Conservation (phyloP, 2,329 filamentous ascomycete species). For the Botrytis sinoallii region DNA sequence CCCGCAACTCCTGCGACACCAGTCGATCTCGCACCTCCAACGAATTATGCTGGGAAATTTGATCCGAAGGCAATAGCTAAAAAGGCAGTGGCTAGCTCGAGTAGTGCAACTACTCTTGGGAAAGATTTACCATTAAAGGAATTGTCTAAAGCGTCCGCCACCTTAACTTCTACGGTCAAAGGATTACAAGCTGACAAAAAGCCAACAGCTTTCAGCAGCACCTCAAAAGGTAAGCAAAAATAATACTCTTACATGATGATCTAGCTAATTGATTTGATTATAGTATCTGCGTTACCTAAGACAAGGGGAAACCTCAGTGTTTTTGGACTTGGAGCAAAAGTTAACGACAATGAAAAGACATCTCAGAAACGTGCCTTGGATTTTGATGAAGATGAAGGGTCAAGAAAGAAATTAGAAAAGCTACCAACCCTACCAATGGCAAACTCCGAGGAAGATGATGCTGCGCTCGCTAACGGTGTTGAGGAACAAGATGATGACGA, state of each 20-base stretch:
- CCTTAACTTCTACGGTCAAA: slow-evolving; percentile 42
- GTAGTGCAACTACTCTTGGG: slow-evolving; percentile 53
- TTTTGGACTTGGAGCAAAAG: slow-evolving; percentile 76
- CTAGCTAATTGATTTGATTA: slow-evolving; percentile 23
- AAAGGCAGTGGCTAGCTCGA: slow-evolving; percentile 62
- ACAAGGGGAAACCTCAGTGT: slow-evolving; percentile 72
- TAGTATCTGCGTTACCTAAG: slow-evolving; percentile 57
- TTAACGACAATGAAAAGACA: slow-evolving; percentile 62
- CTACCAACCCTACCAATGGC: slow-evolving; percentile 74
- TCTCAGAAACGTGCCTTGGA: slow-evolving; percentile 72
- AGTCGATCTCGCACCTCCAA: slow-evolving; percentile 50
- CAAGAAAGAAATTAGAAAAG: slow-evolving; percentile 84
- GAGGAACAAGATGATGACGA: slow-evolving; percentile 51
- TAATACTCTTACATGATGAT: not conserved
- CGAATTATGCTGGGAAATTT: slow-evolving; percentile 73
- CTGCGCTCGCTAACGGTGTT: slow-evolving; percentile 55
- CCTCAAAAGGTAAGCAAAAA: slow-evolving; percentile 39
- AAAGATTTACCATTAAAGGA: slow-evolving; percentile 52
- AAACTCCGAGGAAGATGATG: slow-evolving; percentile 53
- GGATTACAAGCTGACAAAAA: slow-evolving; percentile 44
- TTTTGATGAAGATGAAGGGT: slow-evolving; percentile 84
- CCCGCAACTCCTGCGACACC: slow-evolving; percentile 47
- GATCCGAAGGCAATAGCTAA: slow-evolving; percentile 84
- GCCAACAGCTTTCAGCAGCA: slow-evolving; percentile 41
- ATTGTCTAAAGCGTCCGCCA: slow-evolving; percentile 44